Evolutionary conservation across 169 alveolate species (phyloP).

Genomic region (Cryptosporidium ubiquitum): DNA sequence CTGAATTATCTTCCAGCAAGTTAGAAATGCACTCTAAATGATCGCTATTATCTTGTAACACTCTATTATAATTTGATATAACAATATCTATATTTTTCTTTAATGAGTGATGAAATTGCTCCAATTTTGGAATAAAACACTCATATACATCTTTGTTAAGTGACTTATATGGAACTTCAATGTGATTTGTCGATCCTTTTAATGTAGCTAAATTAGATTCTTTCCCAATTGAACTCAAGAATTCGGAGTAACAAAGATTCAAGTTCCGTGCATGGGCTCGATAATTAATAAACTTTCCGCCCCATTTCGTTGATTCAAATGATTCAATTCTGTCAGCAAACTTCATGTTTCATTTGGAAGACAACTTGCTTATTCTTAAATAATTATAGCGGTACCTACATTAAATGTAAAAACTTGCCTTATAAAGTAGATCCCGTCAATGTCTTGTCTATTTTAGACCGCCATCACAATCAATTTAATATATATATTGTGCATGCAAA

Average conservation of each 20-base stretch:
- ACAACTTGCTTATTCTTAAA: conserved; percentile 4
- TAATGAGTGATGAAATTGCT: conserved; percentile 76
- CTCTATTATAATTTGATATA: conserved; percentile 72
- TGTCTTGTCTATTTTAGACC: conserved; percentile 2
- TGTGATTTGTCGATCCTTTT: conserved; percentile 22
- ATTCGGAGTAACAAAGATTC: conserved; percentile 31
- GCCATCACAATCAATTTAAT: not conserved
- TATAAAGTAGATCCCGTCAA: conserved; percentile 7
- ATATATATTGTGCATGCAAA: not conserved
- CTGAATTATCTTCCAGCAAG: conserved; percentile 75
- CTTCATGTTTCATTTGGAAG: conserved; percentile 76
- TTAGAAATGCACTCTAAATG: conserved; percentile 75
- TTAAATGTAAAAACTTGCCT: not conserved
- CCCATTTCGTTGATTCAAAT: conserved; percentile 77
- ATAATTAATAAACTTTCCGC: conserved; percentile 74
- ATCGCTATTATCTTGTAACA: conserved; percentile 75
- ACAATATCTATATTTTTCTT: conserved; percentile 80
- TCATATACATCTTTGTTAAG: conserved; percentile 58
- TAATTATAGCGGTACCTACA: conserved; percentile 54
- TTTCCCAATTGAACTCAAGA: conserved; percentile 45
- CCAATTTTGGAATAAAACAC: not conserved
- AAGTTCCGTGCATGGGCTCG: conserved; percentile 47
- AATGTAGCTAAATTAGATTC: conserved; percentile 27
- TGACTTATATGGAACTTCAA: conserved; percentile 51
- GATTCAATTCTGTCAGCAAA: conserved; percentile 76